A percentile compares a stretch with the other conserved stretches of the same genome.
These are phyloP conservation scores for Hanseniaspora occidentalis DNA, from an alignment of 805 yeast genomes.

Conservation along the genomic window DNA sequence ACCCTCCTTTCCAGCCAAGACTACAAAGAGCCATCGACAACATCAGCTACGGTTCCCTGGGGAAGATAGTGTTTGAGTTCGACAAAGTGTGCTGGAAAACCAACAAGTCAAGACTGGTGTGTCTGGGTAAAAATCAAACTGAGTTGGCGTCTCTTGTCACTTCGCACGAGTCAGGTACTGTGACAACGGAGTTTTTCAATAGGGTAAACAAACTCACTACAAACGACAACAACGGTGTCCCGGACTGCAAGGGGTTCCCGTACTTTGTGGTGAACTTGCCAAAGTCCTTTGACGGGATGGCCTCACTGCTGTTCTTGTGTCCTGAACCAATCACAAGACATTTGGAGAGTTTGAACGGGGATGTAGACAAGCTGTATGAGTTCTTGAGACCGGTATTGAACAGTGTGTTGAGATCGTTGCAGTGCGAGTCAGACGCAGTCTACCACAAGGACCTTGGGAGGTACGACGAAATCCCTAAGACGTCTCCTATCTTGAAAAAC, in stretches of 20 bases:
- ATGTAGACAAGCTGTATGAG: constrained; percentile 43
- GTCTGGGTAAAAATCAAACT: constrained; percentile 24
- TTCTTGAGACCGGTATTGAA: constrained; percentile 40
- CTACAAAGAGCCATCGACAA: constrained; percentile 29
- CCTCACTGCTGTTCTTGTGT: constrained; percentile 52
- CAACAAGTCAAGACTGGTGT: constrained; percentile 4
- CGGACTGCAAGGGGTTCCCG: constrained; percentile 45
- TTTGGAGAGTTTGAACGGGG: constrained; percentile 34
- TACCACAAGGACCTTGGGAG: neutral
- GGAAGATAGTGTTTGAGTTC: constrained; percentile 55
- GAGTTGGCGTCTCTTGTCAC: constrained; percentile 61
- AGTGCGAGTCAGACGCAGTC: constrained; percentile 4
- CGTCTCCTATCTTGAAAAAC: constrained; percentile 25
- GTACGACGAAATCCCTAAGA: constrained; percentile 9
- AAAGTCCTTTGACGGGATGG: constrained; percentile 28
- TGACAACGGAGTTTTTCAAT: constrained; percentile 7
- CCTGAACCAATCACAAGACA: constrained; percentile 61
- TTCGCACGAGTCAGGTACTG: neutral
- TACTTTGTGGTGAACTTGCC: constrained; percentile 46
- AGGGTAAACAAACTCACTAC: constrained; percentile 4
- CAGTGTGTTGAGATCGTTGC: constrained; percentile 14
- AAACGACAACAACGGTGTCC: constrained; percentile 1
- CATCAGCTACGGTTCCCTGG: constrained; percentile 48
- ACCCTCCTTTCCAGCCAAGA: constrained; percentile 34
- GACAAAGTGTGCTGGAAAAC: constrained; percentile 40